Evolutionary conservation across 2,329 filamentous ascomycete species (phyloP).

Genomic region (Scorias spongiosa): DNA sequence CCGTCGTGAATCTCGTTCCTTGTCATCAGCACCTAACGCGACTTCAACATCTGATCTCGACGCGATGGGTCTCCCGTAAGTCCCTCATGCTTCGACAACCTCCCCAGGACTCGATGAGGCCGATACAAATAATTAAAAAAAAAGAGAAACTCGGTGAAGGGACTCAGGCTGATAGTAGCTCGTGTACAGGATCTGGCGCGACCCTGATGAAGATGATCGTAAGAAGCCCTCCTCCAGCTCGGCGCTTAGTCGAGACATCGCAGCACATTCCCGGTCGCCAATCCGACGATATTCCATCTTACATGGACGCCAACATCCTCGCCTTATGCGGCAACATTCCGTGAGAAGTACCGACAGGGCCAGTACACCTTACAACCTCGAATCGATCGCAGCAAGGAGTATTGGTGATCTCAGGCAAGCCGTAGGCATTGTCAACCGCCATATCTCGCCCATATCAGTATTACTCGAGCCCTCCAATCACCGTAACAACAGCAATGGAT

Average conservation of each 20-base stretch:
- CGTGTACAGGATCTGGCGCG: slow-evolving; percentile 36
- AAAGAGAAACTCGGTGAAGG: no score
- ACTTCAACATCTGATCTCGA: not conserved
- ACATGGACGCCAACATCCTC: slow-evolving; percentile 10
- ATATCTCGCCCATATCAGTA: slow-evolving; percentile 16
- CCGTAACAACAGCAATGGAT: not conserved
- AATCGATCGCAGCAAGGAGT: slow-evolving; percentile 6
- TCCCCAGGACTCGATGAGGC: slow-evolving; percentile 1
- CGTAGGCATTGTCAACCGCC: slow-evolving; percentile 7
- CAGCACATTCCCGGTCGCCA: slow-evolving; percentile 38
- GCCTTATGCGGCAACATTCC: slow-evolving; percentile 14
- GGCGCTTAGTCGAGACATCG: slow-evolving; percentile 35
- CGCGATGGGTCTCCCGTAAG: not conserved
- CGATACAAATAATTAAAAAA: not conserved
- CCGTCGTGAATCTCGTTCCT: no score
- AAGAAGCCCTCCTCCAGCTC: slow-evolving; percentile 25
- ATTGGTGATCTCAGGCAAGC: slow-evolving; percentile 5
- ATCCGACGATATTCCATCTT: slow-evolving; percentile 35
- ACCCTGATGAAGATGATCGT: slow-evolving; percentile 26
- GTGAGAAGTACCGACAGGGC: slow-evolving; percentile 6
- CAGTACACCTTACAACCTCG: not conserved
- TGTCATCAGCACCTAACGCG: no score
- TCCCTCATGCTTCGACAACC: not conserved
- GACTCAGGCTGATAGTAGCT: not conserved
- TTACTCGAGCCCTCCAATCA: slow-evolving; percentile 16